Evolutionary conservation across 805 yeast genomes (phyloP), one percentile per base, ranked within the genome.

Genomic region (Saccharomycopsis babjevae): DNA sequence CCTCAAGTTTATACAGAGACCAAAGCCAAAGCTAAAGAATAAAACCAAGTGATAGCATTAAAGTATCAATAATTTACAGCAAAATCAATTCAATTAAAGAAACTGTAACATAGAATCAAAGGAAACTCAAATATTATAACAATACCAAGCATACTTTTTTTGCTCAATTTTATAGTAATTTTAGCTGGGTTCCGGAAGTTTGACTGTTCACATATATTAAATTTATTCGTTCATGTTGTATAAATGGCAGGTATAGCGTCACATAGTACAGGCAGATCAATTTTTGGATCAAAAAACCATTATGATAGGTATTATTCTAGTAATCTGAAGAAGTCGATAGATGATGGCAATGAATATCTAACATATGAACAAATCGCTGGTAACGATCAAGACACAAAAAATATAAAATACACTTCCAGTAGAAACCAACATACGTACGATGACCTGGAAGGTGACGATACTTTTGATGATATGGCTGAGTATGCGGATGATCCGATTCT

Each of bases 401-500:
- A 46, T 25, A 22, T 10, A 46, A 46, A 11, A 2, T 46, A 46
- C n/a, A 10, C 5, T 6, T 20, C 52, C 32, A 22, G 16, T 18
- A 25, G 15, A 22, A 46, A n/a, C 25, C 30, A 46, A 16, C 52
- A 46, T 11, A 34, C 40, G 2, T 46, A 25, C 32, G 52, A 46
- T 22, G 11, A 46, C 15, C 16, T 46, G 32, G 32, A 5, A 55
- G 39, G 28, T 30, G 46, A 52, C 15, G 50, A 50, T 11, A 38
- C 18, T 25, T 20, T 36, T 36, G 56, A 39, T 15, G 57, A 58
- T 7, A 55, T 32, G 22, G 58, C 58, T 36, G 61, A 58, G 11
- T 57, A 56, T 39, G 30, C 54, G 25, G 61, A 58, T 8, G 66
- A 64, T 22, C 65, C 66, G 25, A 50, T 64, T 13, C 38, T 64